Evolutionary conservation across 164 flowering plant species (phyloP).

Genomic region (Annona squamosa): DNA sequence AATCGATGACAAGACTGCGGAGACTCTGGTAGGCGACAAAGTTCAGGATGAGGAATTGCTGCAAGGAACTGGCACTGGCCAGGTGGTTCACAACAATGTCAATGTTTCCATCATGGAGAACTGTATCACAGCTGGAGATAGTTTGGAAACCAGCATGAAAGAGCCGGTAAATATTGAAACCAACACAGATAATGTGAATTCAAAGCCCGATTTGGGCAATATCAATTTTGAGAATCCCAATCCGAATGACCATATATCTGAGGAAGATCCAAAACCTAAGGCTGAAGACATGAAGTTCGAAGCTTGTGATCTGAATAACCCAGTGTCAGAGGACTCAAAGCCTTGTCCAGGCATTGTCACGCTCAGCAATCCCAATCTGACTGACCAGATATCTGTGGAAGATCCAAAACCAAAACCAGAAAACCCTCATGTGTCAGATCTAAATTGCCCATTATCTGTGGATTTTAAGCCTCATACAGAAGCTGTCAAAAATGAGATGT

Average conservation of each 20-base stretch:
- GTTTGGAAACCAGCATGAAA: conserved; percentile 20
- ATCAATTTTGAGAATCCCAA: neutral
- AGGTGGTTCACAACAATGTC: conserved; percentile 13
- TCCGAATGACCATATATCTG: conserved; percentile 18
- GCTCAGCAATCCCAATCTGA: neutral
- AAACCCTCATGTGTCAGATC: conserved; percentile 3
- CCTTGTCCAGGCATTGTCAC: neutral
- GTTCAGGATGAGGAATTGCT: conserved; percentile 14
- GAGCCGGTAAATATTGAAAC: conserved; percentile 21
- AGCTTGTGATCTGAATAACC: neutral
- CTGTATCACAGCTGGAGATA: conserved; percentile 15
- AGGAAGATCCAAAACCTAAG: conserved; percentile 20
- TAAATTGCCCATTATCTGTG: neutral
- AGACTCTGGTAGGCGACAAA: conserved; percentile 10
- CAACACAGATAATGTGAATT: neutral
- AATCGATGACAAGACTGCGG: conserved; percentile 14
- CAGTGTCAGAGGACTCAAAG: neutral
- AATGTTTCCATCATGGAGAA: conserved; percentile 22
- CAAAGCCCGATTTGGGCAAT: neutral
- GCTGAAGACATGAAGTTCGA: conserved; percentile 11
- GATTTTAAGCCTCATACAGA: conserved; percentile 16
- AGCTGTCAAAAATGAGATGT: conserved; percentile 26
- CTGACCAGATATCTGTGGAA: conserved; percentile 24
- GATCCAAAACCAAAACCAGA: conserved; percentile 16
- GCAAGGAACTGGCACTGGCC: conserved; percentile 11